These are phyloP conservation scores for Oldenlandia corymbosa DNA, from an alignment of 257 asterid genomes.

Conservation along the genomic window DNA sequence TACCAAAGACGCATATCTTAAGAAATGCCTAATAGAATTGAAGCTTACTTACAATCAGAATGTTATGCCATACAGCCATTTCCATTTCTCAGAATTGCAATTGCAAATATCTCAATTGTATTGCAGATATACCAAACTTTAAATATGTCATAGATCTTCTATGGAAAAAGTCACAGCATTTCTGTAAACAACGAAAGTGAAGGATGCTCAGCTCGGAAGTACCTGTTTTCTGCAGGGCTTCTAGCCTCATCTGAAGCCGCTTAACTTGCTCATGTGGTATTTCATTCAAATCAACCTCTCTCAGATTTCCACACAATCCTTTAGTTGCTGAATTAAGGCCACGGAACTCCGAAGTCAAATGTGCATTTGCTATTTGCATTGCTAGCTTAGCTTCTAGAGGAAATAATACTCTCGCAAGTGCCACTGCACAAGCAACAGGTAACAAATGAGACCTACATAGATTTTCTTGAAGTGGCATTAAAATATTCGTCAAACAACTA, in stretches of 20 bases:
- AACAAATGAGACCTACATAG: neutral
- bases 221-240: slow-evolving; percentile 84
- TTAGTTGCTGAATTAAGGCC: slow-evolving; percentile 63
- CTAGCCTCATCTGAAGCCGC: slow-evolving; percentile 55
- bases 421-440: slow-evolving; percentile 43
- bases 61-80: too few species aligned
- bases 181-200: neutral
- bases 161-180: neutral
- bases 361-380: slow-evolving; percentile 76
- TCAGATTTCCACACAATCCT: slow-evolving; percentile 35
- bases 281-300: slow-evolving; percentile 64
- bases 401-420: slow-evolving; percentile 74
- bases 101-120: neutral
- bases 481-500: neutral
- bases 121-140: neutral
- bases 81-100: too few species aligned
- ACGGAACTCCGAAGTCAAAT: slow-evolving; percentile 55
- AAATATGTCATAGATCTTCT: too few species aligned
- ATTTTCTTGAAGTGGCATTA: neutral
- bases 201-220: neutral
- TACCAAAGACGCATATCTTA: neutral
- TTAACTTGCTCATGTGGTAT: slow-evolving; percentile 75
- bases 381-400: slow-evolving; percentile 81
- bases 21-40: neutral
- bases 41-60: neutral